Percentiles rank a stretch among this genome's conserved stretches.
phyloP scores from a whole-genome alignment of 345 rosid genomes.

The Fremontodendron californicum region DNA sequence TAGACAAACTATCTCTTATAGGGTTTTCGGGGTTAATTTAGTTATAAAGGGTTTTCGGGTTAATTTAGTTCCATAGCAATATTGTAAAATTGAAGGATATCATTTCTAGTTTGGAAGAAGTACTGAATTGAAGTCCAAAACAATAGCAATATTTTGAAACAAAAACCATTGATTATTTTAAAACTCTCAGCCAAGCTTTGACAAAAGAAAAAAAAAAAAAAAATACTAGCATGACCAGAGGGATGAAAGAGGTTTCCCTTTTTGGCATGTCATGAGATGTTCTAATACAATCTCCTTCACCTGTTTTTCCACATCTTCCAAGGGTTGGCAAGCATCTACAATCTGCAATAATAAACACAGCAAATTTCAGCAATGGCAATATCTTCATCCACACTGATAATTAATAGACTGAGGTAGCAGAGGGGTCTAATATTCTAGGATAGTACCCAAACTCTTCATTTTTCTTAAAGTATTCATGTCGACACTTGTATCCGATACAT shows the following conservation, averaged over 20 bases:
- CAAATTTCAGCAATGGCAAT: neutral
- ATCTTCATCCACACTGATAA: neutral
- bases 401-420: neutral
- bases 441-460: too few relatives aligned
- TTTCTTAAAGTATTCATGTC: too few relatives aligned
- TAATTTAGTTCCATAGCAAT: neutral
- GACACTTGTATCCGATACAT: too few relatives aligned
- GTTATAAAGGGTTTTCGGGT: too few relatives aligned
- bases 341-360: constrained; percentile 33
- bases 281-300: constrained; percentile 42
- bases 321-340: constrained; percentile 50
- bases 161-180: neutral
- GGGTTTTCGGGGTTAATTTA: too few relatives aligned
- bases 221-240: constrained; percentile 41
- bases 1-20: too few relatives aligned
- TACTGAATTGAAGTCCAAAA: neutral
- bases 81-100: neutral
- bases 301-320: constrained; percentile 64
- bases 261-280: constrained; percentile 40
- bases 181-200: neutral
- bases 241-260: constrained; percentile 50
- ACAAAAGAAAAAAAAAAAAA: neutral
- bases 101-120: neutral
- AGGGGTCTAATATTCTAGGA: neutral
- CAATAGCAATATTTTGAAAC: neutral